Evolutionary conservation across 768 basidiomycete species (phyloP).

Genomic region (Phaeotremella skinneri): DNA sequence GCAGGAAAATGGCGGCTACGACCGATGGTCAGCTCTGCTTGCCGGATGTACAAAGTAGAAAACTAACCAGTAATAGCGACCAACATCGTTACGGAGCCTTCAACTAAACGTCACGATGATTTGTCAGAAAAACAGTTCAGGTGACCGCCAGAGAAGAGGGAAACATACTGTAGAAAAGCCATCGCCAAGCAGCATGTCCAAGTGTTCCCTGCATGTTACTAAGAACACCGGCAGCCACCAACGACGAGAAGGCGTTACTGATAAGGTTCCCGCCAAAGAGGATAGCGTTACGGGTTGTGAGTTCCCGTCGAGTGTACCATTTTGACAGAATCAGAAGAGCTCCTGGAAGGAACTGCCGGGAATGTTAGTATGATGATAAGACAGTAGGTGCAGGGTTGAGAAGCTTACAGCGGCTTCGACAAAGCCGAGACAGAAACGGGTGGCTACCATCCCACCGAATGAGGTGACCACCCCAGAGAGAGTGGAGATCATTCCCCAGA

Average conservation of each 20-base stretch:
- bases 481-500: conserved; percentile 43
- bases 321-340: conserved; percentile 45
- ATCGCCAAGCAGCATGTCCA: conserved; percentile 68
- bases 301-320: conserved; percentile 46
- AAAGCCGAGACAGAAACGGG: conserved; percentile 71
- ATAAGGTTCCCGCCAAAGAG: conserved; percentile 58
- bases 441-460: conserved; percentile 55
- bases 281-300: conserved; percentile 41
- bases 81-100: conserved; percentile 66
- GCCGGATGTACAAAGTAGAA: conserved; percentile 72
- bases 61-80: conserved; percentile 72
- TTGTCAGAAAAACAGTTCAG: background rate
- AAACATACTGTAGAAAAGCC: conserved; percentile 73
- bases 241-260: conserved; percentile 75
- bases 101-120: conserved; percentile 63
- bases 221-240: conserved; percentile 74
- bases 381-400: conserved; percentile 29
- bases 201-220: conserved; percentile 65
- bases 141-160: conserved; percentile 57
- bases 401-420: conserved; percentile 52
- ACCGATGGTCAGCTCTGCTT: conserved; percentile 74
- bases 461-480: conserved; percentile 57
- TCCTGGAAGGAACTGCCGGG: conserved; percentile 53
- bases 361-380: background rate
- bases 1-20: conserved; percentile 58